A percentile compares a stretch with the other conserved stretches of the same genome.
phyloP scores from a whole-genome alignment of 495 filamentous ascomycete species.

The Aspergillus nanangensis region DNA sequence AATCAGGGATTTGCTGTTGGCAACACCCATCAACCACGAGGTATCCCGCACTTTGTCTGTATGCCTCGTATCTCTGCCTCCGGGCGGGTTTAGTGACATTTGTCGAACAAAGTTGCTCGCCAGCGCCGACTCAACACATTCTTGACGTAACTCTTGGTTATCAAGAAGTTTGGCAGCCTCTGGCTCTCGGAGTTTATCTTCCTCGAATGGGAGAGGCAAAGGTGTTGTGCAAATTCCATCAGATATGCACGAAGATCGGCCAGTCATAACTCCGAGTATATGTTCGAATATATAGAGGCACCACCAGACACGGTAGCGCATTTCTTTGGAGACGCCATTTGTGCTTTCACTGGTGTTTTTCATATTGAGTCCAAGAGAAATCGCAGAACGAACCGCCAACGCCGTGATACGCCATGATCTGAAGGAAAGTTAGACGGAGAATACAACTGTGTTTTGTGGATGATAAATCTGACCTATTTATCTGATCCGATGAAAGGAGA shows the following conservation, averaged over 20 bases:
- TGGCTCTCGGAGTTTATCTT: slow-evolving; percentile 41
- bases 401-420: slow-evolving; percentile 64
- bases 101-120: slow-evolving; percentile 34
- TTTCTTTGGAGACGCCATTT: slow-evolving; percentile 53
- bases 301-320: slow-evolving; percentile 63
- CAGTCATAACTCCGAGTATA: slow-evolving; percentile 57
- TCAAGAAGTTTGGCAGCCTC: slow-evolving; percentile 26
- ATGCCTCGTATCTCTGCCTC: slow-evolving; percentile 21
- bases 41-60: slow-evolving; percentile 19
- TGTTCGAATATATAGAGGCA: slow-evolving; percentile 60
- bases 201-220: slow-evolving; percentile 55
- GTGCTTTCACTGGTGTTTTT: slow-evolving; percentile 52
- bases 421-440: slow-evolving; percentile 2
- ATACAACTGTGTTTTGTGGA: background rate
- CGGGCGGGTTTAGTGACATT: slow-evolving; percentile 32
- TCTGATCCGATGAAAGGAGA: slow-evolving; percentile 55
- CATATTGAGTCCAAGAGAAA: slow-evolving; percentile 60
- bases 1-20: slow-evolving; percentile 36
- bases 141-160: slow-evolving; percentile 28
- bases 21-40: slow-evolving; percentile 28
- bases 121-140: slow-evolving; percentile 31
- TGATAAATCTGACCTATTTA: slow-evolving; percentile 50
- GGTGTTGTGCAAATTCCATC: slow-evolving; percentile 57
- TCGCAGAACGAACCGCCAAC: slow-evolving; percentile 56
- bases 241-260: slow-evolving; percentile 57